phyloP scores from a whole-genome alignment of 73 alveolate species.

The Tetrahymena thermophila region DNA sequence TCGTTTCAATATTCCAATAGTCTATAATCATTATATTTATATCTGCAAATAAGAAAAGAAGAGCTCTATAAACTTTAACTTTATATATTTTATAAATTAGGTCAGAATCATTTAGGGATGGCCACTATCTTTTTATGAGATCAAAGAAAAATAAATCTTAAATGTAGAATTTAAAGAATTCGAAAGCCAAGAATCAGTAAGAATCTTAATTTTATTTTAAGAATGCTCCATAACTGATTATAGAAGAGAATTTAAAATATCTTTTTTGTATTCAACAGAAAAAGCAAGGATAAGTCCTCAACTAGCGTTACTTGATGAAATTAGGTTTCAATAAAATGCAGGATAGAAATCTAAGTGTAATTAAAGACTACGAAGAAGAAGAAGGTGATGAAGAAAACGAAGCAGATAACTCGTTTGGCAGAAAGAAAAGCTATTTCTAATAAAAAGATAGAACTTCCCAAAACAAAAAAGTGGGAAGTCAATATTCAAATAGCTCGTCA shows the following conservation, averaged over 20 bases:
- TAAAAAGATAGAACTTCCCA: conserved; percentile 11
- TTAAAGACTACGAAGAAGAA: neutral
- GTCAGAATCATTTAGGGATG: neutral
- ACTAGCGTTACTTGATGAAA: neutral
- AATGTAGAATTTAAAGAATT: neutral
- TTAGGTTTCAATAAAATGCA: neutral
- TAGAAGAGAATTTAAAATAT: neutral
- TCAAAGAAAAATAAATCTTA: neutral
- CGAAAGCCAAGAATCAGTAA: neutral
- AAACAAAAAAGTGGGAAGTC: neutral
- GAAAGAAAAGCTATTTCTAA: conserved; percentile 5
- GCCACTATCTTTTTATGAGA: neutral
- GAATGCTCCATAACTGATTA: neutral
- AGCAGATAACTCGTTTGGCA: conserved; percentile 4
- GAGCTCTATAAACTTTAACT: neutral
- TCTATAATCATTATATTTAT: too few species aligned
- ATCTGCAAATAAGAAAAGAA: neutral
- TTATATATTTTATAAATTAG: neutral
- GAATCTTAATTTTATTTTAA: neutral
- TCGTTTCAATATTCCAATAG: neutral
- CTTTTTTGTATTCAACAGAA: neutral
- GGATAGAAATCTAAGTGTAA: neutral
- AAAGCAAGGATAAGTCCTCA: neutral
- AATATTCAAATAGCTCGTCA: neutral
- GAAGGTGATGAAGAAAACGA: conserved; percentile 11